Percentiles rank a stretch among this genome's conserved stretches.
phyloP scores from a whole-genome alignment of 495 filamentous ascomycete genomes.

The Aspergillus panamensis region DNA sequence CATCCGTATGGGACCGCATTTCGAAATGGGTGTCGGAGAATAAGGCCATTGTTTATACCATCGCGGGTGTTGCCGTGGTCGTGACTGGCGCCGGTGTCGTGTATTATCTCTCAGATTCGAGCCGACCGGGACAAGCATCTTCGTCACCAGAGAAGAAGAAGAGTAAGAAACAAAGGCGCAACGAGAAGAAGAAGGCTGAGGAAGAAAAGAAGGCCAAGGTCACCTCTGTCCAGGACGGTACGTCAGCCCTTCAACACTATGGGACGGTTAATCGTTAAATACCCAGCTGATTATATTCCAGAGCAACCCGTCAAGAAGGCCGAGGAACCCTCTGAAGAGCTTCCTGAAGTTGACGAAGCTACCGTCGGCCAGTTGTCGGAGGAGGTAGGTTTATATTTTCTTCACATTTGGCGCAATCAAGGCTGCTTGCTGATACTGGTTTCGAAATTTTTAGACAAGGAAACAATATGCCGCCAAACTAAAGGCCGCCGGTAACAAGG shows the following conservation, averaged over 20 bases:
- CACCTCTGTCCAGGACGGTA: conserved; percentile 43
- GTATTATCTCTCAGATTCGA: conserved; percentile 70
- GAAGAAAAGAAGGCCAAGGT: conserved; percentile 60
- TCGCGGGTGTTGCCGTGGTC: conserved; percentile 88
- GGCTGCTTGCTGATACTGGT: conserved; percentile 17
- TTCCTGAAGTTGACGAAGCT: conserved; percentile 81
- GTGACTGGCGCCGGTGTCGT: conserved; percentile 84
- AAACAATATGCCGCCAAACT: conserved; percentile 85
- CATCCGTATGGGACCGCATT: conserved; percentile 83
- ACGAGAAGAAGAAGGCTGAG: conserved; percentile 64
- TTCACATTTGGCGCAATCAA: neutral
- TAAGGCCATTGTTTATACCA: conserved; percentile 91
- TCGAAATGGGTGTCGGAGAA: conserved; percentile 92
- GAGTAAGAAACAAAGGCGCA: conserved; percentile 60
- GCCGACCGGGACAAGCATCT: conserved; percentile 28
- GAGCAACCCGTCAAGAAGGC: conserved; percentile 48
- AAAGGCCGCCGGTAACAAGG: conserved; percentile 94
- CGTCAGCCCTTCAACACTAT: conserved; percentile 13
- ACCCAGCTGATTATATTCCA: conserved; percentile 27
- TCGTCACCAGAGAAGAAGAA: conserved; percentile 47
- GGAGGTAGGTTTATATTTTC: conserved; percentile 45
- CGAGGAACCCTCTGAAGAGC: conserved; percentile 67
- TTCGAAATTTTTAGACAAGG: conserved; percentile 37
- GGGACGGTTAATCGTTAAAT: neutral
- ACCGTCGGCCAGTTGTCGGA: conserved; percentile 66